Percentiles rank a stretch among this genome's conserved stretches.
These are phyloP conservation scores for Vicia sativa DNA, from an alignment of 306 rosid genomes.

Conservation along the genomic window DNA sequence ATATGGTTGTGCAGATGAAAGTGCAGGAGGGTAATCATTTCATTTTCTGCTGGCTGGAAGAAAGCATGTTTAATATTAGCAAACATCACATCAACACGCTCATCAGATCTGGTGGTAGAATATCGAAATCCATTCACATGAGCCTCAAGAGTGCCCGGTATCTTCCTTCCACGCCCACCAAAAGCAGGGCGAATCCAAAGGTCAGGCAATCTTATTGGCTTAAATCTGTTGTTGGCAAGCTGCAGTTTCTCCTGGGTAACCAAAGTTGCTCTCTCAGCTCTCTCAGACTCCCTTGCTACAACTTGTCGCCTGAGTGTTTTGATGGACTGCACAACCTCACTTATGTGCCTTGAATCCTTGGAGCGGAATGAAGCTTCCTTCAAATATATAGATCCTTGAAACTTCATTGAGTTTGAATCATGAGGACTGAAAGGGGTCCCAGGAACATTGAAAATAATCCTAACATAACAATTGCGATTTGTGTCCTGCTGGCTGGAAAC, in stretches of 20 bases:
- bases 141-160: constrained; percentile 90
- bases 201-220: constrained; percentile 81
- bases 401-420: constrained; percentile 70
- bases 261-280: constrained; percentile 95
- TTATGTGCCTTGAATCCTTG: constrained; percentile 84
- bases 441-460: constrained; percentile 85
- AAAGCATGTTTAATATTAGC: constrained; percentile 86
- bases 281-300: constrained; percentile 90
- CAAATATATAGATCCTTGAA: constrained; percentile 75
- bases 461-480: constrained; percentile 52
- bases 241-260: constrained; percentile 96
- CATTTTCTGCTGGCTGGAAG: constrained; percentile 98
- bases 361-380: constrained; percentile 96
- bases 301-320: constrained; percentile 85
- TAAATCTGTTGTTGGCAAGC: constrained; percentile 81
- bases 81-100: constrained; percentile 84
- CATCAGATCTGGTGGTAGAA: constrained; percentile 84
- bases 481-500: constrained; percentile 78
- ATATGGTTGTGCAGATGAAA: constrained; percentile 94
- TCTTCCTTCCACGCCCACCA: constrained; percentile 94
- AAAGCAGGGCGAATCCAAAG: constrained; percentile 94
- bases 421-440: constrained; percentile 91
- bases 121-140: constrained; percentile 88
- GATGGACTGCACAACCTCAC: constrained; percentile 83
- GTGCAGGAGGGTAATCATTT: constrained; percentile 93